Percentiles rank a stretch among this genome's conserved stretches.
phyloP scores from a whole-genome alignment of 179 eudicot genomes.

The Spergularia azorica region DNA sequence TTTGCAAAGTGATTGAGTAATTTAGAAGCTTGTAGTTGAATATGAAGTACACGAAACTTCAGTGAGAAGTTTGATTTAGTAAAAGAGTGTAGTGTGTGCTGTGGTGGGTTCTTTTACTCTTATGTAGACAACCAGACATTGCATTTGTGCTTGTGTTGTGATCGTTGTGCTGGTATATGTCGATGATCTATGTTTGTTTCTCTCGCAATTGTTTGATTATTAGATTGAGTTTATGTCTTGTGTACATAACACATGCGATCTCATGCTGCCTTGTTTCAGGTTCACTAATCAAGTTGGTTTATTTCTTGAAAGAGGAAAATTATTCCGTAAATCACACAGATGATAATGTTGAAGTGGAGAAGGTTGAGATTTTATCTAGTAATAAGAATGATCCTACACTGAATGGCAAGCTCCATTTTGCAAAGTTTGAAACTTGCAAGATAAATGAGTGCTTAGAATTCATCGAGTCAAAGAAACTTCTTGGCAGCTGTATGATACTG shows the following conservation, averaged over 20 bases:
- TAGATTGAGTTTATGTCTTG: no score
- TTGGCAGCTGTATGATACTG: constrained; percentile 47
- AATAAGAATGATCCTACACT: constrained; percentile 40
- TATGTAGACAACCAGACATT: background rate
- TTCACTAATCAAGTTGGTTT: constrained; percentile 84
- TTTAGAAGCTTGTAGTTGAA: background rate
- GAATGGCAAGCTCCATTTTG: constrained; percentile 76
- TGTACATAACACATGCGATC: background rate
- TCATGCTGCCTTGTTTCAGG: constrained; percentile 42
- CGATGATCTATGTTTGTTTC: constrained; percentile 6
- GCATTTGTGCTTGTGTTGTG: background rate
- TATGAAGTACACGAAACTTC: background rate
- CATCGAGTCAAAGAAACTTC: constrained; percentile 68
- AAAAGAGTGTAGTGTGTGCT: background rate
- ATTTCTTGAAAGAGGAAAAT: constrained; percentile 49
- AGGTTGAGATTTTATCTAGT: constrained; percentile 35
- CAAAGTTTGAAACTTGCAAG: constrained; percentile 79
- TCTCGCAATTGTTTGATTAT: background rate
- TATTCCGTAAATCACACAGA: constrained; percentile 28
- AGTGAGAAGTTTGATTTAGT: constrained; percentile 8
- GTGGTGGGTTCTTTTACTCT: background rate
- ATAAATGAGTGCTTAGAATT: constrained; percentile 82
- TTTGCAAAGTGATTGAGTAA: background rate
- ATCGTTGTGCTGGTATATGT: background rate
- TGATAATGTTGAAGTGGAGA: constrained; percentile 35